A percentile compares a stretch with the other conserved stretches of the same genome.
These are phyloP conservation scores for Gossypium davidsonii DNA, from an alignment of 441 rosid genomes.

Conservation along the genomic window DNA sequence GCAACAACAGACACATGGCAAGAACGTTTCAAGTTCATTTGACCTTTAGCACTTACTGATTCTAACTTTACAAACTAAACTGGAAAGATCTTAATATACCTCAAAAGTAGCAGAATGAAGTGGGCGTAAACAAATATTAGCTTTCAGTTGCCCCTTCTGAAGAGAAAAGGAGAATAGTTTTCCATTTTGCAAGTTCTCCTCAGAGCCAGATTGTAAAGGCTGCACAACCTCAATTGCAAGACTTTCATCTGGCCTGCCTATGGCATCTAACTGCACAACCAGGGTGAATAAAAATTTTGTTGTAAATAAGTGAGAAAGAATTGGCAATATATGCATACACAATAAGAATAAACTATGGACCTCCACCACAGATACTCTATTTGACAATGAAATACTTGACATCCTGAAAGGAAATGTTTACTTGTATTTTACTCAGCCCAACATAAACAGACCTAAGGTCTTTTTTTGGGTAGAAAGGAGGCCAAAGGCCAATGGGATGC, in stretches of 20 bases:
- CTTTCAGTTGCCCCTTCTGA: slow-evolving; percentile 92
- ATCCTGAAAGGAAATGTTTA: background rate
- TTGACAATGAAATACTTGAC: slow-evolving; percentile 2
- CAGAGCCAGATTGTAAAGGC: slow-evolving; percentile 49
- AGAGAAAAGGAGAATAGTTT: slow-evolving; percentile 69
- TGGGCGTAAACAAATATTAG: slow-evolving; percentile 65
- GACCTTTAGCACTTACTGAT: slow-evolving; percentile 2
- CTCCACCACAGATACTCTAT: slow-evolving; percentile 1
- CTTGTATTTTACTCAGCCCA: background rate
- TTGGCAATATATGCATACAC: slow-evolving; percentile 1
- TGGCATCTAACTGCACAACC: slow-evolving; percentile 73
- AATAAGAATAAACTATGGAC: slow-evolving; percentile 2
- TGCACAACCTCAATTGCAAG: slow-evolving; percentile 72
- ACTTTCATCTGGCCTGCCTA: slow-evolving; percentile 93
- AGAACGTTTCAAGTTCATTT: slow-evolving; percentile 9
- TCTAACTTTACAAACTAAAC: slow-evolving; percentile 8
- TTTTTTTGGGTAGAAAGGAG: background rate
- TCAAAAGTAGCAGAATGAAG: slow-evolving; percentile 84
- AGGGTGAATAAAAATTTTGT: slow-evolving; percentile 10
- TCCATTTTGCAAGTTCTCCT: slow-evolving; percentile 61
- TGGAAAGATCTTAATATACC: slow-evolving; percentile 40
- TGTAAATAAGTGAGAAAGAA: background rate
- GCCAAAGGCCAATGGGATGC: background rate
- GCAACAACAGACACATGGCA: slow-evolving; percentile 25
- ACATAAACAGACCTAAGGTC: background rate